These are phyloP conservation scores for Helotiales sp. DNA, from an alignment of 2,329 filamentous ascomycete genomes.

Conservation along the genomic window DNA sequence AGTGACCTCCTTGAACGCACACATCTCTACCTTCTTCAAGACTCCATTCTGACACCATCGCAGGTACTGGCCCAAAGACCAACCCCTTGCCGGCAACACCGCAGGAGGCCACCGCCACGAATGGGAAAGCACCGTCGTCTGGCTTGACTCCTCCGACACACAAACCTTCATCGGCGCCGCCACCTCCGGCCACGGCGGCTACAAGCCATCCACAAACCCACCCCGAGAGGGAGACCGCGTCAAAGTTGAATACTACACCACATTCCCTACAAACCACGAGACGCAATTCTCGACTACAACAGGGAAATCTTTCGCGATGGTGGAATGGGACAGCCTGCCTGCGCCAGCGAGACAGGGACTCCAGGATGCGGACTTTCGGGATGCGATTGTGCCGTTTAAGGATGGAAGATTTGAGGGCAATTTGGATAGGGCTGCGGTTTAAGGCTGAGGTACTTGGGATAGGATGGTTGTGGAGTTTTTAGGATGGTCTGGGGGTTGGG, in stretches of 20 bases:
- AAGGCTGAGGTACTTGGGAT: neutral
- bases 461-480: neutral
- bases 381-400: conserved; percentile 47
- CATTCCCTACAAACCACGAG: conserved; percentile 42
- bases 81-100: conserved; percentile 38
- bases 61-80: conserved; percentile 52
- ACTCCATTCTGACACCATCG: conserved; percentile 22
- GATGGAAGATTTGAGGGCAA: conserved; percentile 25
- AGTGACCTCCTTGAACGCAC: neutral
- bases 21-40: neutral
- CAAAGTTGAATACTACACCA: conserved; percentile 14
- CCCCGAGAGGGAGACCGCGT: neutral
- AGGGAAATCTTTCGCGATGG: conserved; percentile 43
- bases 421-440: conserved; percentile 7
- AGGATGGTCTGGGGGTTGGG: neutral
- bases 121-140: conserved; percentile 48
- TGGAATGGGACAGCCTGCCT: conserved; percentile 48
- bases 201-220: conserved; percentile 4
- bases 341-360: conserved; percentile 42
- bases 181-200: conserved; percentile 46
- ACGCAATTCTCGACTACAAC: conserved; percentile 42
- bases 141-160: conserved; percentile 38
- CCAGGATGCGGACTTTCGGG: conserved; percentile 45
- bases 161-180: conserved; percentile 44
- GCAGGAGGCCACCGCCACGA: conserved; percentile 48